phyloP scores from a whole-genome alignment of 2,329 filamentous ascomycete genomes.

The Pseudocercospora eumusae region DNA sequence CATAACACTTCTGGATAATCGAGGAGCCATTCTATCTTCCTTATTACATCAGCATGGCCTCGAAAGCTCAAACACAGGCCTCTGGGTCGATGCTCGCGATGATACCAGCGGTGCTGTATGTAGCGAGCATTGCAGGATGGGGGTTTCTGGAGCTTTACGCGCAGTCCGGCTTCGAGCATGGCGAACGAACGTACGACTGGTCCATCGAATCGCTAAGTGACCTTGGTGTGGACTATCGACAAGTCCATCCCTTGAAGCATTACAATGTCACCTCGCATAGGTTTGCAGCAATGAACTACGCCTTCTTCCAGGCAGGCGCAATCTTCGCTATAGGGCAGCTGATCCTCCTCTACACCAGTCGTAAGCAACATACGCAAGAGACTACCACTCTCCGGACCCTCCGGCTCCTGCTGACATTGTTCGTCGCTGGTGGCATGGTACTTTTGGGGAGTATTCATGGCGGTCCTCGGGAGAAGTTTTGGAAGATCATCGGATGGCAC shows the following conservation, averaged over 20 bases:
- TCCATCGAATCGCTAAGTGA: constrained; percentile 27
- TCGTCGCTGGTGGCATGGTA: constrained; percentile 23
- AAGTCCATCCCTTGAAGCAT: constrained; percentile 31
- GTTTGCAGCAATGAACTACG: constrained; percentile 15
- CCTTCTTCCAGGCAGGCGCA: constrained; percentile 23
- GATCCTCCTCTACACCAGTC: constrained; percentile 14
- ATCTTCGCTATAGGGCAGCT: constrained; percentile 24
- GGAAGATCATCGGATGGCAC: constrained; percentile 30
- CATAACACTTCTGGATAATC: too few relatives aligned
- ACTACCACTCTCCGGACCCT: constrained; percentile 17
- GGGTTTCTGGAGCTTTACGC: constrained; percentile 20
- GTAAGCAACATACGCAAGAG: background rate
- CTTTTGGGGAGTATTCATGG: constrained; percentile 27
- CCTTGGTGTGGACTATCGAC: constrained; percentile 29
- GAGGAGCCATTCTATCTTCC: too few relatives aligned
- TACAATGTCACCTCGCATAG: constrained; percentile 25
- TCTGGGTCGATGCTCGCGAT: constrained; percentile 8
- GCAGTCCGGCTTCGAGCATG: constrained; percentile 18
- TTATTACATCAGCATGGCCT: background rate
- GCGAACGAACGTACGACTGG: constrained; percentile 20
- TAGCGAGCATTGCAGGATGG: constrained; percentile 18
- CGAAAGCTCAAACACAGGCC: background rate
- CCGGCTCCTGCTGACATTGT: constrained; percentile 17
- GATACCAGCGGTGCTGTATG: constrained; percentile 19
- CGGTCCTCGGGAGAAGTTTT: constrained; percentile 27